These are phyloP conservation scores for Fusarium poae DNA, from an alignment of 2,329 filamentous ascomycete species.

Conservation along the genomic window DNA sequence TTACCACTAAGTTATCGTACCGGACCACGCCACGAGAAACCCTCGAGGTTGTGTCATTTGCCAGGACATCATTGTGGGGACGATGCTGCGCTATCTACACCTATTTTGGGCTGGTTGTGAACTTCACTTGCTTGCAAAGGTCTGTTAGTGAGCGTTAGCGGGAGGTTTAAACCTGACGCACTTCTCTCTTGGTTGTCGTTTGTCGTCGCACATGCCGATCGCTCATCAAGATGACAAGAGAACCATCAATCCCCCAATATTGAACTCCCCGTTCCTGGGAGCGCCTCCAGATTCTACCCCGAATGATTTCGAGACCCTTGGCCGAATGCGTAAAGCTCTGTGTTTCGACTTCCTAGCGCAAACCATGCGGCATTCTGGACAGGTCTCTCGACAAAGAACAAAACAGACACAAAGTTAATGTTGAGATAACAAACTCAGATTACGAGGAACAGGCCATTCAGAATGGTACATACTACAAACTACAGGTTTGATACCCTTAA, in stretches of 20 bases:
- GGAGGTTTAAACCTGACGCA: conserved; percentile 36
- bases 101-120: conserved; percentile 41
- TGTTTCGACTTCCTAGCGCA: conserved; percentile 28
- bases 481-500: conserved; percentile 23
- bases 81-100: conserved; percentile 23
- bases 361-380: conserved; percentile 28
- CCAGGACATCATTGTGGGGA: conserved; percentile 41
- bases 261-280: conserved; percentile 21
- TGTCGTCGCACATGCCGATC: conserved; percentile 42
- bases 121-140: background rate
- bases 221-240: conserved; percentile 8
- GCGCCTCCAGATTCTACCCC: conserved; percentile 10
- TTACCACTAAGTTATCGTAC: conserved; percentile 2
- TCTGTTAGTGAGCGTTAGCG: conserved; percentile 19
- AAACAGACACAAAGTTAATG: conserved; percentile 20
- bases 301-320: conserved; percentile 21
- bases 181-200: conserved; percentile 10
- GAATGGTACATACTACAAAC: background rate
- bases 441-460: conserved; percentile 24
- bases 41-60: conserved; percentile 41
- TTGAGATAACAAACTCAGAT: conserved; percentile 1
- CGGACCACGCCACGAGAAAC: conserved; percentile 32
- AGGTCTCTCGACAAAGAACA: conserved; percentile 16
- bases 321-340: conserved; percentile 20
- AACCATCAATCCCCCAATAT: conserved; percentile 8